phyloP scores from a whole-genome alignment of 805 yeast species.

The Lipomyces kockii region DNA sequence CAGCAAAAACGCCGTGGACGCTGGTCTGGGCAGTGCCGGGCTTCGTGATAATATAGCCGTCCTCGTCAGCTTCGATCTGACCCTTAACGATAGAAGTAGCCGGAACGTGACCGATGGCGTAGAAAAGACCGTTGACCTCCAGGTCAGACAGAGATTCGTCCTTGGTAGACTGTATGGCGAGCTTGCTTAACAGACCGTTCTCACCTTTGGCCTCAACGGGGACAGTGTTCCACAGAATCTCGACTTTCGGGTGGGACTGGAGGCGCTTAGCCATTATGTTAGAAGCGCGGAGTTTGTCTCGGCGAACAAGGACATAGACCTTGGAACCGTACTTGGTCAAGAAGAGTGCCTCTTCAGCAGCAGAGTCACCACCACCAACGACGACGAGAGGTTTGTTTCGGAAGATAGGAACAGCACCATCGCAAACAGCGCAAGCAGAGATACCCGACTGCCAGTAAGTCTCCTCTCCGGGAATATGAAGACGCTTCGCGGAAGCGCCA shows the following conservation, averaged over 20 bases:
- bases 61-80: constrained; percentile 82
- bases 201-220: constrained; percentile 91
- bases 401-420: constrained; percentile 99
- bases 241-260: constrained; percentile 80
- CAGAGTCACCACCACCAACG: constrained; percentile 99
- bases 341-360: constrained; percentile 98
- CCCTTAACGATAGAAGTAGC: constrained; percentile 81
- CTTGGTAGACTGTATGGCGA: constrained; percentile 70
- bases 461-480: constrained; percentile 94
- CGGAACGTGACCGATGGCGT: constrained; percentile 97
- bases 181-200: constrained; percentile 74
- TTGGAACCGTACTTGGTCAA: constrained; percentile 97
- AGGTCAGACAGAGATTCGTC: constrained; percentile 72
- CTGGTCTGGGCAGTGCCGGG: constrained; percentile 91
- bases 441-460: constrained; percentile 99
- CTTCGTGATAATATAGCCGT: constrained; percentile 84
- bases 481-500: constrained; percentile 97
- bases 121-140: constrained; percentile 88
- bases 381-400: constrained; percentile 98
- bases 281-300: constrained; percentile 93
- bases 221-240: constrained; percentile 84
- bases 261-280: constrained; percentile 96
- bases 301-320: constrained; percentile 91
- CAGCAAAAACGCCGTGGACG: constrained; percentile 91
- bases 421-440: constrained; percentile 99